Base-by-base conservation (phyloP, 2,329 filamentous ascomycete species). In the Penicillium sp. region DNA sequence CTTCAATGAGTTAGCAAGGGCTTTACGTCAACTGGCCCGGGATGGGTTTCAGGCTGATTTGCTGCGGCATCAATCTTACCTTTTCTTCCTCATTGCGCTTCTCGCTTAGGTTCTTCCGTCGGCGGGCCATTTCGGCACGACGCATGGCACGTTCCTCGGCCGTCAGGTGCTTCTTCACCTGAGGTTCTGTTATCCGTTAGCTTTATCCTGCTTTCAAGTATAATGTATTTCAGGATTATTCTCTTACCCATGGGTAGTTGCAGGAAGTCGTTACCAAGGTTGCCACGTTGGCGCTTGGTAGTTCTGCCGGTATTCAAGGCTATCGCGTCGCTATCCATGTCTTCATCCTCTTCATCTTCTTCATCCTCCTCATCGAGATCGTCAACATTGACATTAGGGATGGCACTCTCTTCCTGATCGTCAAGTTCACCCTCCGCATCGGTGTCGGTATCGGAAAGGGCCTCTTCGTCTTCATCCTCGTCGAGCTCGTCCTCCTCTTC, bases 21-120 rank as follows among this genome's bases (percentile, higher is more conserved):
- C 15, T 20, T 20, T 49, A 55, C 28, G 39, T 22, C 31, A 4
- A 15, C 31, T n/a, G 5, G 39, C n/a, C 20, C 7, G 28, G 1
- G 20, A 1, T 42, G 15, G 34, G 1, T 5, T 39, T 20, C 22
- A 4, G 8, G 43, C 45, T 4, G 31, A n/a, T 47, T 31, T n/a
- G 7, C 4, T 47, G 14, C 5, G 6, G 43, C 7, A n/a, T 47
- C 7, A n/a, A 47, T 12, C 86, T 34, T 70, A 88, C 88, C 82
- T 91, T 91, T 74, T 91, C 89, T 76, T 91, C 89, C 69, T 91
- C 88, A 57, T 90, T 89, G n/a, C 88, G 84, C 78, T 90, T 90
- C 76, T 91, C 89, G 59, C 86, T 89, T 35, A 91, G 79, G 64
- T 91, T 90, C 77, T 91, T 91, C 61, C 89, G 80, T 55, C 89